Percentiles rank a stretch among this genome's conserved stretches.
These are phyloP conservation scores for Annulohypoxylon moriforme DNA, from an alignment of 495 filamentous ascomycete species.

Conservation along the genomic window DNA sequence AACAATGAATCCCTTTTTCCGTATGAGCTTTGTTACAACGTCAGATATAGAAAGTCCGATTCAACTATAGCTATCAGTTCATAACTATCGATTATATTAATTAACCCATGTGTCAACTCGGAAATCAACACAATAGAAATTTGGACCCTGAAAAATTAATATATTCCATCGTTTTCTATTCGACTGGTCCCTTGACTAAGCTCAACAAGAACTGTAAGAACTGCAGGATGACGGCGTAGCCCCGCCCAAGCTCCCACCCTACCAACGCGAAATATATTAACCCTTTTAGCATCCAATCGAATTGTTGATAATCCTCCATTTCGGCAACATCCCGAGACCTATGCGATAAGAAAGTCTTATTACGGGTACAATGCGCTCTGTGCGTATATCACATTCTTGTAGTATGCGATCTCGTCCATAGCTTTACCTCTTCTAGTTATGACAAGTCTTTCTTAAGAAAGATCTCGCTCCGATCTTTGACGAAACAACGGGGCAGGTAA, in stretches of 20 bases:
- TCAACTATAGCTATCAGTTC: background rate
- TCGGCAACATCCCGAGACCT: slow-evolving; percentile 20
- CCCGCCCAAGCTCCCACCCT: slow-evolving; percentile 29
- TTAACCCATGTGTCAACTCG: background rate
- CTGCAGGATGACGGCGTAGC: slow-evolving; percentile 33
- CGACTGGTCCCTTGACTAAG: slow-evolving; percentile 26
- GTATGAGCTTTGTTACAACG: background rate
- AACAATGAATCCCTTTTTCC: background rate
- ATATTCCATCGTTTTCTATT: slow-evolving; percentile 18
- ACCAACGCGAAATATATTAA: slow-evolving; percentile 33
- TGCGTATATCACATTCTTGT: background rate
- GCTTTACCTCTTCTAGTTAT: background rate
- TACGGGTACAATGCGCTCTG: background rate
- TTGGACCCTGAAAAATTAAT: background rate
- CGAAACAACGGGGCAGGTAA: background rate
- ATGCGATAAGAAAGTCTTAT: background rate
- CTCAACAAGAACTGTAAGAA: slow-evolving; percentile 2
- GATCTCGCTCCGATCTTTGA: background rate
- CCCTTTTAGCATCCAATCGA: slow-evolving; percentile 18
- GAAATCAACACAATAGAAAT: background rate
- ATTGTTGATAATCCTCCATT: slow-evolving; percentile 4
- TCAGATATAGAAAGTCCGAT: background rate
- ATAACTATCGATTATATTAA: background rate
- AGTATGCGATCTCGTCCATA: background rate
- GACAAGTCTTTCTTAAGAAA: background rate